Percentiles rank a stretch among this genome's conserved stretches.
phyloP scores from a whole-genome alignment of 352 stramenopile species.

The Globisporangium parvum region DNA sequence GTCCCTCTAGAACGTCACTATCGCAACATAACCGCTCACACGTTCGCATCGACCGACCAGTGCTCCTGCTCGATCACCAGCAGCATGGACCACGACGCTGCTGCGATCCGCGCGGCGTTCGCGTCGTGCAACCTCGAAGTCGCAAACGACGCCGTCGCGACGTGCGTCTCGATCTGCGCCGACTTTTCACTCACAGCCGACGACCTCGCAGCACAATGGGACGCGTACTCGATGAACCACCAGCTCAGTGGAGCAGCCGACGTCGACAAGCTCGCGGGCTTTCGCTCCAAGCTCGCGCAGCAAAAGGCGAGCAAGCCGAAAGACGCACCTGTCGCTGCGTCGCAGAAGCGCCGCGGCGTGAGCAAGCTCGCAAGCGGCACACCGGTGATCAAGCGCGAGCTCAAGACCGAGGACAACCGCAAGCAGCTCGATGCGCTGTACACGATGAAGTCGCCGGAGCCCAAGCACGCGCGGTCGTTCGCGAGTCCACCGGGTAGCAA shows the following conservation, averaged over 20 bases:
- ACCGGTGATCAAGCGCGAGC: slow-evolving; percentile 66
- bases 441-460: slow-evolving; percentile 65
- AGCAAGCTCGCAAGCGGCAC: slow-evolving; percentile 34
- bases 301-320: slow-evolving; percentile 40
- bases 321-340: slow-evolving; percentile 12
- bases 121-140: slow-evolving; percentile 72
- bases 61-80: background rate
- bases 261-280: slow-evolving; percentile 52
- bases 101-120: slow-evolving; percentile 64
- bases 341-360: slow-evolving; percentile 41
- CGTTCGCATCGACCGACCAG: background rate
- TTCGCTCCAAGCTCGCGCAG: slow-evolving; percentile 66
- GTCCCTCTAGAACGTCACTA: background rate
- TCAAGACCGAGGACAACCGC: slow-evolving; percentile 35
- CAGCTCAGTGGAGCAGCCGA: slow-evolving; percentile 53
- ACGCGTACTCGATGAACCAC: slow-evolving; percentile 85
- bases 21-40: background rate
- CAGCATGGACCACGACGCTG: slow-evolving; percentile 49
- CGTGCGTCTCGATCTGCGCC: slow-evolving; percentile 60
- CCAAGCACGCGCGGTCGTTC: slow-evolving; percentile 62
- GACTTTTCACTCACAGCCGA: slow-evolving; percentile 78
- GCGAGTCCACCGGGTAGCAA: slow-evolving; percentile 42
- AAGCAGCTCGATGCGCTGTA: slow-evolving; percentile 60
- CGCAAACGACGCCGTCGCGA: slow-evolving; percentile 50
- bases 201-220: slow-evolving; percentile 74